Percentiles rank a stretch among this genome's conserved stretches.
Conservation (phyloP, 805 yeast genomes). For the Teunomyces aglyptinius region DNA sequence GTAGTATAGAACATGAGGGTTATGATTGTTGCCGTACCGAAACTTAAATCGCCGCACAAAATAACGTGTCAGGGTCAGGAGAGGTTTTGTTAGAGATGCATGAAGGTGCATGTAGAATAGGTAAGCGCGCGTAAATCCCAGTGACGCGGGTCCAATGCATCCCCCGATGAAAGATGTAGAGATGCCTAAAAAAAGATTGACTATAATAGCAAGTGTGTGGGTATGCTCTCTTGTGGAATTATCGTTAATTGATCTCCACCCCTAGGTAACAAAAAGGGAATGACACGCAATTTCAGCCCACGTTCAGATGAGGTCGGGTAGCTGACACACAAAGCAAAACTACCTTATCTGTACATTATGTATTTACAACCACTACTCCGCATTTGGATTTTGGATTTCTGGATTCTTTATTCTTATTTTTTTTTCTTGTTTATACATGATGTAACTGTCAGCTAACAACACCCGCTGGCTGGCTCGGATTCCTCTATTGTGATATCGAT, state of each 20-base stretch:
- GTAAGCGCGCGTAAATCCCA: neutral
- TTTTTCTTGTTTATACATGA: neutral
- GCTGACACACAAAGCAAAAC: no score
- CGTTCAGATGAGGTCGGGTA: no score
- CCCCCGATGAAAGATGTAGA: neutral
- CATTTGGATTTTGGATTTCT: no score
- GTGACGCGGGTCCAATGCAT: neutral
- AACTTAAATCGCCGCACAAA: neutral
- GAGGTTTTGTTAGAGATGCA: neutral
- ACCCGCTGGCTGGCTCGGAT: conserved; percentile 9
- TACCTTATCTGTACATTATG: no score
- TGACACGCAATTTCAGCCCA: no score
- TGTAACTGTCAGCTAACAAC: neutral
- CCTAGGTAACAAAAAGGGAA: no score
- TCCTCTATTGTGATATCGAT: conserved; percentile 38
- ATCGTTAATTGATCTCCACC: no score
- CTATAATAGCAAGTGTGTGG: no score
- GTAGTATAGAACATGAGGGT: neutral
- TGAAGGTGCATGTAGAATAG: no score
- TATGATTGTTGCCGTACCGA: neutral
- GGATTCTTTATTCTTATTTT: neutral
- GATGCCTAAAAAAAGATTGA: neutral
- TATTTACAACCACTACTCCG: no score
- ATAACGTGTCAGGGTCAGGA: neutral
- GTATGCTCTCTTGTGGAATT: no score